Base-by-base conservation (phyloP, 2,329 filamentous ascomycete species). In the Colletotrichum lupini region DNA sequence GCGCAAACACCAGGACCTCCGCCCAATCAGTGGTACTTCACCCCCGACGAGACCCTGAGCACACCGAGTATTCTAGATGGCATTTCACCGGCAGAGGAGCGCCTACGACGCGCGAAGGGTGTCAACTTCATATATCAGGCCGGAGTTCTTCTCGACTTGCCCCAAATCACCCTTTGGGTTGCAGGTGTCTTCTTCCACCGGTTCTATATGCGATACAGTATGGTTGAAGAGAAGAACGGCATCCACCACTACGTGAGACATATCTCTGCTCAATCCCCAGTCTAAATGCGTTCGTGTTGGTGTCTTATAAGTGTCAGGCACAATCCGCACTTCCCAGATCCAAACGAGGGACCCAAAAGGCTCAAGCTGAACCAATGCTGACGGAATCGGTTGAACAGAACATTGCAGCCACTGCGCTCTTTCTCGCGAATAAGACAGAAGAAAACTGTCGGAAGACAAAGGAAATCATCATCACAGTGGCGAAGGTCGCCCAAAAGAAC, bases 61-160 rank as follows among this genome's bases (percentile, higher is more conserved):
- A 93, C 95, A 7, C 97, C 97, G 0, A 97, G 94, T 65, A 92
- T 97, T 72, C 83, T 95, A 16, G 94, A 98, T 77, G 96, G 96
- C 26, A 90, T 98, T 80, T 82, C 91, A 9, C 88, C 92, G 4
- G 90, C 92, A 35, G 92, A 97, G 80, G 97, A 98, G 84, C 89
- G 94, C 75, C 88, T 93, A 76, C 88, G 94, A 72, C 91, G 97
- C 68, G 93, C 94, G 74, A 98, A 98, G 82, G 96, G 97, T 59
- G 93, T 98, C 80, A 97, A 98, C 82, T 99, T 99, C 84, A 97
- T 99, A 78, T 92, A 95, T 75, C 95, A 98, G 82, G 95, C 96
- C 57, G 97, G 96, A 76, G 94, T 97, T 76, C 92, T 98, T 86
- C 89, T 98, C 65, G 96, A 97, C 81, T 86, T 98, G 62, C 96